Evolutionary conservation across 495 filamentous ascomycete species (phyloP), one percentile per base, ranked within the genome.

Genomic region (Talaromyces trachyspermus): DNA sequence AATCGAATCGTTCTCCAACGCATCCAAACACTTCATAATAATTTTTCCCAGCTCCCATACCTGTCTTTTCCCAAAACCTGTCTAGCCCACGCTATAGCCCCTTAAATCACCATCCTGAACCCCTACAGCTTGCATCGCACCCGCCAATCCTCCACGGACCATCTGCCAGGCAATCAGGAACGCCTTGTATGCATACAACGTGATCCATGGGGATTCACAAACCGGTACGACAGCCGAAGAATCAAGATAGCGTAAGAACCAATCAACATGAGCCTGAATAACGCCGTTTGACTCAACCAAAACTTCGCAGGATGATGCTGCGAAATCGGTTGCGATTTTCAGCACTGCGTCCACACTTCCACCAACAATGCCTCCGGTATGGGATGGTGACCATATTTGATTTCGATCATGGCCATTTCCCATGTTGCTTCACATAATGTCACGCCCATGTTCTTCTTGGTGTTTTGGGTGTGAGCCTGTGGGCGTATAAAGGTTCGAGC

Each of bases 121-220:
- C 0, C 56, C 51, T 10, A 64, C 56, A 1, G 46, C 54, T 26
- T 53, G 42, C 59, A 66, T 66, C 10, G 61, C 63, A 23, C 55
- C 61, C 25, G 51, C 30, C 1, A 59, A 12, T 1, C 56, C 52
- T 8, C 54, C 56, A 35, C 47, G 46, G 2, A 66, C 35, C 11
- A 66, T 57, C 43, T 68, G 61, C 64, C 61, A 66, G 5, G 64
- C 64, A 41, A 66, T 62, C 41, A 68, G 43, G 47, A 68, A 68
- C 3, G 64, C 61, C 42, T 64, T 64, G 35, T 63, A 68, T 5
- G 64, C 64, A 32, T 66, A 68, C 27, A 68, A 44, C 4, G 53
- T 46, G 18, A 64, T 50, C 64, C 64, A 68, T 0, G 64, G 64
- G 2, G 64, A 57, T 43, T 68, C 64, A 0, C 36, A 26, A 8